These are phyloP conservation scores for Epichloe glyceriae DNA, from an alignment of 2,329 filamentous ascomycete genomes.

Conservation along the genomic window DNA sequence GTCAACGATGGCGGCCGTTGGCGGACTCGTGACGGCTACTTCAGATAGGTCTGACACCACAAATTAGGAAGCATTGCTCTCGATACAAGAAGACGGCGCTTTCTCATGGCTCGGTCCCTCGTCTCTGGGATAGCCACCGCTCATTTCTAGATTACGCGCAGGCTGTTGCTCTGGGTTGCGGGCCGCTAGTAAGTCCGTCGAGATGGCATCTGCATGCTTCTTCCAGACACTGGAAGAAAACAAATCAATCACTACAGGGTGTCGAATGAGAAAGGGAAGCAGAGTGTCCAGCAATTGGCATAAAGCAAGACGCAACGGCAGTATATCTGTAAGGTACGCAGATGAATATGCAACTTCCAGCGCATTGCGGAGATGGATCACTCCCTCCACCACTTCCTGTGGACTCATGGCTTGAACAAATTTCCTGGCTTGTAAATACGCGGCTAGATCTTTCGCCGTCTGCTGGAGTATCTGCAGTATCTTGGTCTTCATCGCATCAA, in stretches of 20 bases:
- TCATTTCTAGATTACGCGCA: neutral
- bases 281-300: conserved; percentile 17
- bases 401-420: conserved; percentile 8
- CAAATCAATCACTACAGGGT: conserved; percentile 12
- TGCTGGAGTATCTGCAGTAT: conserved; percentile 16
- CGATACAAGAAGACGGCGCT: neutral
- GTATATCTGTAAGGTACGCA: conserved; percentile 13
- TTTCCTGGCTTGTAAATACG: conserved; percentile 9
- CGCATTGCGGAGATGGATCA: conserved; percentile 16
- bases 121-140: neutral
- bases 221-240: conserved; percentile 14
- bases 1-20: neutral
- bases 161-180: neutral
- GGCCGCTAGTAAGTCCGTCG: conserved; percentile 14
- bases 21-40: neutral
- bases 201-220: conserved; percentile 11
- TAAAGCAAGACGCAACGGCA: conserved; percentile 19
- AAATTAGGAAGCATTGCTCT: neutral
- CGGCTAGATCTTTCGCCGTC: conserved; percentile 13
- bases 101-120: neutral
- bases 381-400: conserved; percentile 11
- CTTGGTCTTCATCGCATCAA: conserved; percentile 15
- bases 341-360: conserved; percentile 17
- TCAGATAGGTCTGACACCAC: neutral
- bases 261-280: conserved; percentile 13